These are phyloP conservation scores for Setaria viridis DNA, from an alignment of 202 grass and related monocot species.

Conservation along the genomic window DNA sequence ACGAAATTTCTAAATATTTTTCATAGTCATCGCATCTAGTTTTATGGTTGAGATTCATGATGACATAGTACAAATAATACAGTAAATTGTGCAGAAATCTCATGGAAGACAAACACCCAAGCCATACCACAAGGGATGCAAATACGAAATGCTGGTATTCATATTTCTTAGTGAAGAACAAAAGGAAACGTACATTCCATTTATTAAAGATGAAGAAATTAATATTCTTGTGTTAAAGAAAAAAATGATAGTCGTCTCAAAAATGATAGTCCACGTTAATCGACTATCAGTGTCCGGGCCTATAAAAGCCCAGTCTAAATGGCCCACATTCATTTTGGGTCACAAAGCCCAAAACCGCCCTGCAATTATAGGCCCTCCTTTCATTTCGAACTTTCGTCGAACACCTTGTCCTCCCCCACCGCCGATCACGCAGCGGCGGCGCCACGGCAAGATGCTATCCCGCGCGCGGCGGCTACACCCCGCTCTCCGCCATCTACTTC, in stretches of 20 bases:
- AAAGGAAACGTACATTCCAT: too few species aligned
- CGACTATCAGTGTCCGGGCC: not conserved
- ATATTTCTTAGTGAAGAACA: too few species aligned
- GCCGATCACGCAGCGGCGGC: conserved; percentile 27
- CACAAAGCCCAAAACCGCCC: not conserved
- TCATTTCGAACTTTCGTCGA: conserved; percentile 26
- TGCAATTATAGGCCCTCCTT: not conserved
- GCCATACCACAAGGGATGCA: not conserved
- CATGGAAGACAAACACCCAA: not conserved
- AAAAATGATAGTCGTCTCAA: too few species aligned
- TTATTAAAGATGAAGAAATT: too few species aligned
- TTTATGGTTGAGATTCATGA: too few species aligned
- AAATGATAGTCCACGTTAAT: too few species aligned
- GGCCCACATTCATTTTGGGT: not conserved
- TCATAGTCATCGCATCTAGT: too few species aligned
- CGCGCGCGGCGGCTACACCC: conserved; percentile 37
- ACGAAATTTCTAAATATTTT: too few species aligned
- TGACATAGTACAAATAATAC: not conserved
- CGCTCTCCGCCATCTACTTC: conserved; percentile 13
- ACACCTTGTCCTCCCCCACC: conserved; percentile 21
- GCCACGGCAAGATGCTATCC: conserved; percentile 53
- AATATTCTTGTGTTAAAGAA: too few species aligned
- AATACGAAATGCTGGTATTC: not conserved
- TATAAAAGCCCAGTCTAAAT: not conserved
- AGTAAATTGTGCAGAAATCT: too few species aligned